Evolutionary conservation across 306 rosid species (phyloP).

Genomic region (Cicer chorassanicum): DNA sequence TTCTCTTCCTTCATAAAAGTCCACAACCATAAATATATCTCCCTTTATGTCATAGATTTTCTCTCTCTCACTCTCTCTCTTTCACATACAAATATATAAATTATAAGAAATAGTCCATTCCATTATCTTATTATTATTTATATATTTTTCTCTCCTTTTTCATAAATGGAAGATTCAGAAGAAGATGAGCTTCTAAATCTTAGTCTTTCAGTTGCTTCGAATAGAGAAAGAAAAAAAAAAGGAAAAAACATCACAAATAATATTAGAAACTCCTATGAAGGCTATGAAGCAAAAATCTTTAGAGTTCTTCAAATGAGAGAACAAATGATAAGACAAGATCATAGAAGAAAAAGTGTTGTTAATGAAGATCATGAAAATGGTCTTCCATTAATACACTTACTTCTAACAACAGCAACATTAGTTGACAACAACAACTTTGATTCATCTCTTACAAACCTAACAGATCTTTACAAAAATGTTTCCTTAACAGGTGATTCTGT

Average conservation of each 20-base stretch:
- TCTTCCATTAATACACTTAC: slow-evolving; percentile 64
- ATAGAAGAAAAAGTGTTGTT: slow-evolving; percentile 36
- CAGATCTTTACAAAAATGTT: slow-evolving; percentile 54
- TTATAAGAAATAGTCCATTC: too few species aligned
- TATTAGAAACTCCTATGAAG: slow-evolving; percentile 48
- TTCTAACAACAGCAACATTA: slow-evolving; percentile 63
- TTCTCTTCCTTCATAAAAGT: slow-evolving; percentile 51
- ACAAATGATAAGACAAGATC: slow-evolving; percentile 62
- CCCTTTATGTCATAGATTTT: slow-evolving; percentile 46
- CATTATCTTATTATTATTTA: background rate
- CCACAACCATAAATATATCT: slow-evolving; percentile 35
- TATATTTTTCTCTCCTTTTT: background rate
- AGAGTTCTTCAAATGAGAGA: slow-evolving; percentile 77
- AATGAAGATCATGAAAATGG: slow-evolving; percentile 53
- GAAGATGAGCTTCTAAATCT: slow-evolving; percentile 75
- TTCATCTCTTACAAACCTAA: slow-evolving; percentile 59
- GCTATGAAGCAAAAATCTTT: slow-evolving; percentile 66
- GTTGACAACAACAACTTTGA: slow-evolving; percentile 52
- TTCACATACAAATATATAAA: background rate
- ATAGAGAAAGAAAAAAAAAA: slow-evolving; percentile 58
- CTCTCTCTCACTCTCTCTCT: slow-evolving; percentile 2
- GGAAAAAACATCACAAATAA: slow-evolving; percentile 42
- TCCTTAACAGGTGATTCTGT: slow-evolving; percentile 69
- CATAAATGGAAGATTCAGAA: slow-evolving; percentile 65
- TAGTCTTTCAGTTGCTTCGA: slow-evolving; percentile 66